Percentiles rank a stretch among this genome's conserved stretches.
Evolutionary conservation across 2,329 filamentous ascomycete genomes (phyloP).

Genomic region (Thelonectria olida): DNA sequence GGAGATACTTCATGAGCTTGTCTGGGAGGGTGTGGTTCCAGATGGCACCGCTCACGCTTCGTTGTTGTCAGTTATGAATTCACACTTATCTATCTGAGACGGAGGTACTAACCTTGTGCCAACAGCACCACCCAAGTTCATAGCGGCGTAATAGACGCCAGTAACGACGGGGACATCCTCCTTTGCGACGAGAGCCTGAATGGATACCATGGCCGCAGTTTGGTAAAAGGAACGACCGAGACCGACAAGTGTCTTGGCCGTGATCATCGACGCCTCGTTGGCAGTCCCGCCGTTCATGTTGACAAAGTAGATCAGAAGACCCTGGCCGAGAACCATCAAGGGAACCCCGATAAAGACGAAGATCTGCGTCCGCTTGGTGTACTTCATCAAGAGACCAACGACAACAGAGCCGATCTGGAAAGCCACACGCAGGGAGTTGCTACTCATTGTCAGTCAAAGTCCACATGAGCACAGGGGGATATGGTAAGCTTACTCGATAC

Average conservation of each 20-base stretch:
- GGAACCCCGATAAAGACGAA: constrained; percentile 42
- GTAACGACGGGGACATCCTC: constrained; percentile 50
- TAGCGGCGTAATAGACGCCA: constrained; percentile 46
- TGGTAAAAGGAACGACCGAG: constrained; percentile 47
- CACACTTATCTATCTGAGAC: fast-evolving
- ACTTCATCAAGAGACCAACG: constrained; percentile 48
- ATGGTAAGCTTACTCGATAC: constrained; percentile 44
- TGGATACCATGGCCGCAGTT: constrained; percentile 35
- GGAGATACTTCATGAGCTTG: constrained; percentile 39
- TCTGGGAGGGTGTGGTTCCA: constrained; percentile 44
- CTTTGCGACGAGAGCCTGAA: constrained; percentile 45
- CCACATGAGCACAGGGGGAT: fast-evolving
- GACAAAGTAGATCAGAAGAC: constrained; percentile 42
- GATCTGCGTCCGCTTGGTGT: constrained; percentile 46
- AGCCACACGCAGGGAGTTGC: constrained; percentile 44
- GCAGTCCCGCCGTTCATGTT: constrained; percentile 38
- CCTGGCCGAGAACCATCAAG: constrained; percentile 47
- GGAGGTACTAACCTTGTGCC: constrained; percentile 39
- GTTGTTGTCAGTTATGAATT: background rate
- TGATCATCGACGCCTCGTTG: constrained; percentile 47
- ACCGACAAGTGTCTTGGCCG: constrained; percentile 45
- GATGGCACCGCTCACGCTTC: constrained; percentile 48
- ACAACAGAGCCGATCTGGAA: constrained; percentile 49
- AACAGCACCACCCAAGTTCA: constrained; percentile 44
- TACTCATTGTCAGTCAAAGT: constrained; percentile 12